Evolutionary conservation across 2,329 filamentous ascomycete genomes (phyloP).

Genomic region (Elsinoe arachidis): DNA sequence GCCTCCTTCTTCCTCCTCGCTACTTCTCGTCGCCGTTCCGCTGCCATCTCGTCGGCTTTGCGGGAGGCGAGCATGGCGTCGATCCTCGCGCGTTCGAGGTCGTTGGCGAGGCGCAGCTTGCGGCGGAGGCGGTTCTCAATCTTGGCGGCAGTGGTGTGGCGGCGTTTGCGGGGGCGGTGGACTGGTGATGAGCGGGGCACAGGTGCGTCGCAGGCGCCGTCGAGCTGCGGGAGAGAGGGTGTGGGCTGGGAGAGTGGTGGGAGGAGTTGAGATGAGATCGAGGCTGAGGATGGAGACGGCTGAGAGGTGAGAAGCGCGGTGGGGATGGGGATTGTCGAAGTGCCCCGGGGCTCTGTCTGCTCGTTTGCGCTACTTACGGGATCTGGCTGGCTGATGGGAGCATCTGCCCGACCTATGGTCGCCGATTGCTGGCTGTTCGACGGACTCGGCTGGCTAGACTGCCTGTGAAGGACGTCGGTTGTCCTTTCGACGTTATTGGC

Average conservation of each 20-base stretch:
- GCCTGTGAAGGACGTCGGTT: too few relatives aligned
- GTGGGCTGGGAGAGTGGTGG: background rate
- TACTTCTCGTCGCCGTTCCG: conserved; percentile 5
- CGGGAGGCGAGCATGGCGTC: background rate
- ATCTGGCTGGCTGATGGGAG: too few relatives aligned
- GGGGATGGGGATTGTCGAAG: background rate
- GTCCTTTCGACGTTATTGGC: too few relatives aligned
- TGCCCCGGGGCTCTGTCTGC: background rate
- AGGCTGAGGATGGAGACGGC: background rate
- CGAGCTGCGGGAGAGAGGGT: background rate
- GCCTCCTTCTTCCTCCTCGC: conserved; percentile 5
- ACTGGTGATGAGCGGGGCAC: background rate
- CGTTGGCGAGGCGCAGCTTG: background rate
- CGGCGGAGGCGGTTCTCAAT: background rate
- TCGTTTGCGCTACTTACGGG: background rate
- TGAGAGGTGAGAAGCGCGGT: background rate
- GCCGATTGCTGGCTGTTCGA: too few relatives aligned
- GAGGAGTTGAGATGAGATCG: background rate
- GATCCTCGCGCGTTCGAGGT: background rate
- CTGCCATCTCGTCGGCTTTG: conserved; percentile 6
- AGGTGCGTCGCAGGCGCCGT: background rate
- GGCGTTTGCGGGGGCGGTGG: background rate
- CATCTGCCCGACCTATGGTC: too few relatives aligned
- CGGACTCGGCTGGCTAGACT: too few relatives aligned
- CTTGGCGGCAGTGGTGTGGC: background rate